Evolutionary conservation across 1,284 basidiomycete species (phyloP).

Genomic region (Cronartium ribicola): DNA sequence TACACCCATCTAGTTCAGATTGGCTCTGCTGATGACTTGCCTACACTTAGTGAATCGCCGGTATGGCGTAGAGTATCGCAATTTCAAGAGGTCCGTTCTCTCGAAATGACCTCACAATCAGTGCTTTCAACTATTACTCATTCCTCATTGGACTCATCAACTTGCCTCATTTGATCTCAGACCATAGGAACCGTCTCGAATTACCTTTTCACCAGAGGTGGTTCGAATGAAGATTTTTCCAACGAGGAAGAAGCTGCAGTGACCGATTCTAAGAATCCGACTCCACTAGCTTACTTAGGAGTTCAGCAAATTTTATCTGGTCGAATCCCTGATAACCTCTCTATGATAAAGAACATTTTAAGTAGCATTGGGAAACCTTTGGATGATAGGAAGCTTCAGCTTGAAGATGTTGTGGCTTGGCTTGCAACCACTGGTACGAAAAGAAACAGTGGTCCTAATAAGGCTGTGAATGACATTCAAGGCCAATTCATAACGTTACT

Average conservation of each 20-base stretch:
- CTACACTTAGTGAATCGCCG: constrained; percentile 10
- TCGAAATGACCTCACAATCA: not conserved
- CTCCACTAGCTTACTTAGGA: constrained; percentile 23
- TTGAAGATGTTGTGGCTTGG: constrained; percentile 38
- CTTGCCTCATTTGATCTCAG: not conserved
- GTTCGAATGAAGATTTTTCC: constrained; percentile 4
- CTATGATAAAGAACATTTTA: constrained; percentile 11
- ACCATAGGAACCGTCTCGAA: constrained; percentile 24
- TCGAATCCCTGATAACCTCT: constrained; percentile 30
- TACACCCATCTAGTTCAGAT: constrained; percentile 38
- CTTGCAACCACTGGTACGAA: constrained; percentile 21
- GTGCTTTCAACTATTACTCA: not conserved
- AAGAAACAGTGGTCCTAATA: constrained; percentile 20
- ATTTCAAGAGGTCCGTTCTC: constrained; percentile 25
- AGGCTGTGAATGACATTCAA: constrained; percentile 34
- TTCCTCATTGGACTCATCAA: not conserved
- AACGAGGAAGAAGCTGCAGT: constrained; percentile 17
- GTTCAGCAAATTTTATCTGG: constrained; percentile 36
- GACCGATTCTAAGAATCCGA: constrained; percentile 25
- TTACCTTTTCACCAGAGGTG: constrained; percentile 33
- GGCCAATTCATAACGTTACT: constrained; percentile 40
- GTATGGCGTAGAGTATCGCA: constrained; percentile 33
- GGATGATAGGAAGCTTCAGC: constrained; percentile 36
- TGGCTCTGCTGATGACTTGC: constrained; percentile 33
- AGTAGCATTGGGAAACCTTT: constrained; percentile 25